phyloP scores from a whole-genome alignment of 495 filamentous ascomycete species.

The Pseudoneurospora amorphoporcata region DNA sequence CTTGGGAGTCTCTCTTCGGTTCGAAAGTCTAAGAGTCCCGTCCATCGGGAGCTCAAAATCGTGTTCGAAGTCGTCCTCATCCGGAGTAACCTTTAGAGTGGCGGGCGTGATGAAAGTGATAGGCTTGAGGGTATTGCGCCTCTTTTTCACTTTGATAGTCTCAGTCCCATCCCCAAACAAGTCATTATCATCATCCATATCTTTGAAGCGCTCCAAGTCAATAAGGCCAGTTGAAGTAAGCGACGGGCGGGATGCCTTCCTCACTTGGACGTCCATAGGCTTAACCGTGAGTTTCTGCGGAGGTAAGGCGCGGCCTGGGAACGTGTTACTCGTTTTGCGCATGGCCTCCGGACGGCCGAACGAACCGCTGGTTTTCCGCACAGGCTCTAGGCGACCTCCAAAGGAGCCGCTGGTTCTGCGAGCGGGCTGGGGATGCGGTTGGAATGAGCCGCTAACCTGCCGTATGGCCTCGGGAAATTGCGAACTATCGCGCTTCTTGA shows the following conservation, averaged over 20 bases:
- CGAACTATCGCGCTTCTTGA: constrained; percentile 49
- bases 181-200: constrained; percentile 47
- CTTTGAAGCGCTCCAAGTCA: constrained; percentile 50
- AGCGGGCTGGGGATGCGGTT: constrained; percentile 28
- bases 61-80: constrained; percentile 60
- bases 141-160: constrained; percentile 60
- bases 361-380: neutral
- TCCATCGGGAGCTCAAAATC: constrained; percentile 64
- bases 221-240: constrained; percentile 23
- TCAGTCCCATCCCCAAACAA: constrained; percentile 50
- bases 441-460: constrained; percentile 44
- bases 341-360: neutral
- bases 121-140: constrained; percentile 41
- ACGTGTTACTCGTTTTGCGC: neutral
- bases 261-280: neutral
- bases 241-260: constrained; percentile 17
- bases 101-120: constrained; percentile 48
- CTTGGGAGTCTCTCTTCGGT: constrained; percentile 46
- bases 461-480: constrained; percentile 60
- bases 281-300: neutral
- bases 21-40: constrained; percentile 50
- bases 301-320: neutral
- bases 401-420: neutral
- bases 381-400: neutral
- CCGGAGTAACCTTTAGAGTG: constrained; percentile 28